These are phyloP conservation scores for Neurospora sp. DNA, from an alignment of 495 filamentous ascomycete genomes.

Conservation along the genomic window DNA sequence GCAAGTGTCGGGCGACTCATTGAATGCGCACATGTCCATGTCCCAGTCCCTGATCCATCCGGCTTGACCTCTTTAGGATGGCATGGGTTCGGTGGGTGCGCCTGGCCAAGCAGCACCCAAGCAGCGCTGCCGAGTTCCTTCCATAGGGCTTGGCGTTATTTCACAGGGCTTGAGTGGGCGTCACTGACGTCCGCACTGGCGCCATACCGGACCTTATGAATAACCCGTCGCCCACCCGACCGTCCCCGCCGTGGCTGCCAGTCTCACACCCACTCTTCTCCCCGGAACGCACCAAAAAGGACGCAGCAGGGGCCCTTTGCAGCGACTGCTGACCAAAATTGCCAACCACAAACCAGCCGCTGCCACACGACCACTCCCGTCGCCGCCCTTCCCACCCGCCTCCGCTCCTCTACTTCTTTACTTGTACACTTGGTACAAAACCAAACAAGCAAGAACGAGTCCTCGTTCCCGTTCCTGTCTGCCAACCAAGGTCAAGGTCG, in stretches of 20 bases:
- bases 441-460: not conserved
- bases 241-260: not conserved
- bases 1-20: not conserved
- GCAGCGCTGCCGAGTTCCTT: not conserved
- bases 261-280: not conserved
- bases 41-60: not conserved
- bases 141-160: conserved; percentile 2
- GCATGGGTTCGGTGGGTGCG: not conserved
- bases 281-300: not conserved
- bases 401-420: not conserved
- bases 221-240: not conserved
- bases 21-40: not conserved
- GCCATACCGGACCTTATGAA: not conserved
- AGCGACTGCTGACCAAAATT: not conserved
- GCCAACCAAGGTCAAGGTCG: not conserved
- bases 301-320: not conserved
- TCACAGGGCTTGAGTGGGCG: not conserved
- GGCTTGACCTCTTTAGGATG: not conserved
- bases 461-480: not conserved
- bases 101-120: not conserved
- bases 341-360: not conserved
- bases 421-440: not conserved
- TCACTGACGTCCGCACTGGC: not conserved
- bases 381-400: not conserved
- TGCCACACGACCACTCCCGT: not conserved